phyloP scores from a whole-genome alignment of 306 rosid species.

The Acacia acuminata region DNA sequence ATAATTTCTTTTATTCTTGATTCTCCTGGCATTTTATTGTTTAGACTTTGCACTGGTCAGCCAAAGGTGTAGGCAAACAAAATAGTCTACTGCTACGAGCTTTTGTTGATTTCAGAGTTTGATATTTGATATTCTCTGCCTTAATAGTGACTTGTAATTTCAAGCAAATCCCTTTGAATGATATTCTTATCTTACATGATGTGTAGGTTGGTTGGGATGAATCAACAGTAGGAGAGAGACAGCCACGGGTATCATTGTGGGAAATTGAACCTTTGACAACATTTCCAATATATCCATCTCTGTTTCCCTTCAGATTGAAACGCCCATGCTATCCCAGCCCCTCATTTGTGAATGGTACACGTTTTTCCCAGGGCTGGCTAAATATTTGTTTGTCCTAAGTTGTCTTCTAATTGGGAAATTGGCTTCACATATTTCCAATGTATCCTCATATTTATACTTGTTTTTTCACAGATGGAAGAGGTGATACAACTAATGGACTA shows the following conservation, averaged over 20 bases:
- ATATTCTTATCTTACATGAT: constrained; percentile 11
- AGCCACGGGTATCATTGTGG: constrained; percentile 86
- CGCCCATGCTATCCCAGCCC: constrained; percentile 92
- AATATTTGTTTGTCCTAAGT: background rate
- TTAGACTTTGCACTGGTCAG: background rate
- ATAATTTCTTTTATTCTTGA: background rate
- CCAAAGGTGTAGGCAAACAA: background rate
- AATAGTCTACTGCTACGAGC: background rate
- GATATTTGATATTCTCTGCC: background rate
- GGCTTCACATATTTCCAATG: background rate
- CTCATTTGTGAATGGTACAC: constrained; percentile 66
- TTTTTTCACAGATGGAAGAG: constrained; percentile 68
- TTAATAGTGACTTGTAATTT: background rate
- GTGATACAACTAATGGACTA: constrained; percentile 66
- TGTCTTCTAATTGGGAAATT: no score
- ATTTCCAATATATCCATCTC: constrained; percentile 88
- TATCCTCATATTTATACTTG: constrained; percentile 23
- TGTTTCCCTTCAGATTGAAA: constrained; percentile 82
- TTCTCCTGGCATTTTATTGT: background rate
- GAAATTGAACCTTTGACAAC: constrained; percentile 93
- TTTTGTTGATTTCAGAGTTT: constrained; percentile 9
- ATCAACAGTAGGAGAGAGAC: constrained; percentile 87
- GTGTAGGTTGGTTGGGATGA: constrained; percentile 94
- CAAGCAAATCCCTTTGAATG: background rate
- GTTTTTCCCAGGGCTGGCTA: background rate